Base-by-base conservation (phyloP, 2,329 filamentous ascomycete genomes). In the Pezicula carpinea region DNA sequence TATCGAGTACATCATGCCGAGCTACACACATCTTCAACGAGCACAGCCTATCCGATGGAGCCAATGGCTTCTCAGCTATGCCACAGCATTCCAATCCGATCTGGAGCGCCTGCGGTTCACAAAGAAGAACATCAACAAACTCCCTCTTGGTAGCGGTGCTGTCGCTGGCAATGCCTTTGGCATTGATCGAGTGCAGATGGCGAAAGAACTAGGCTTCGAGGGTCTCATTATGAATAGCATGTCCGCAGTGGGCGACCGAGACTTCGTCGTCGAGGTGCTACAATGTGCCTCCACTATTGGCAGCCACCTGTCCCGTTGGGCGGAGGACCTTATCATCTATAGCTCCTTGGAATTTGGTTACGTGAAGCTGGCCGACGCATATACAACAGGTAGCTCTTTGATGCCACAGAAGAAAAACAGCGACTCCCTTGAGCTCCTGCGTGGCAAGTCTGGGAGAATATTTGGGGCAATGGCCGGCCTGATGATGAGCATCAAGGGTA, bases 301-400 rank as follows among this genome's bases (percentile, higher is more conserved):
- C 82, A 75, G 80, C 52, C 89, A 93, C 71, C 75, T 95, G 56
- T 87, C 79, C 46, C 80, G 87, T 46, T 92, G 86, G 83, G 80
- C 84, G 4, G 88, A 95, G 69, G 90, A 96, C 63, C 71, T 95
- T 50, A 95, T 95, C 69, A 79, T 95, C 62, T 91, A 92, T 71
- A 83, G 77, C 19, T 82, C 83, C 7, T 69, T 80, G 47, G 59
- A 61, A 18, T n/a, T 39, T 15, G 2, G 14, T 21, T 8, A 4
- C 63, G 77, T 90, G 33, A 76, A 77, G 48, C 69, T 93, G 14
- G 85, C 87, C 6, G 89, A 95, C 62, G 85, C 86, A 1, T 93
- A 92, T 66, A 82, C 79, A 0, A 92, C 88, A 0, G 87, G 87
- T 4, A 86, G 35, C 44, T 64, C 60, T 21, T 52, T 64, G 26